A percentile compares a stretch with the other conserved stretches of the same genome.
Evolutionary conservation across 306 rosid genomes (phyloP).

Genomic region (Prosopis cineraria): DNA sequence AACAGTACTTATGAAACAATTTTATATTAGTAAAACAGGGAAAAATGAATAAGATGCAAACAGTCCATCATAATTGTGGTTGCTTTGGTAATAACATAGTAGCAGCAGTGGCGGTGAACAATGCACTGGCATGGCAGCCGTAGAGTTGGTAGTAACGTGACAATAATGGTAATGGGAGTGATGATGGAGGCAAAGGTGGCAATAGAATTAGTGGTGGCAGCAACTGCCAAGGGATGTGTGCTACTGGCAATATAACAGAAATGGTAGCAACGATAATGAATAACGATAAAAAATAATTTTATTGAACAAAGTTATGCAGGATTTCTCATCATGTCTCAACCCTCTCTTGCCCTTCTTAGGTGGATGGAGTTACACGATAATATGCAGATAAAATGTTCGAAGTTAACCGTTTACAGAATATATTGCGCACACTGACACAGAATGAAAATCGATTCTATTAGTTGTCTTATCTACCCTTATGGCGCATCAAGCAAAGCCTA

Average conservation of each 20-base stretch:
- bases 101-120: background rate
- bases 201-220: background rate
- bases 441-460: background rate
- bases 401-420: background rate
- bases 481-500: background rate
- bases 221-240: background rate
- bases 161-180: too few relatives aligned
- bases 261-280: too few relatives aligned
- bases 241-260: background rate
- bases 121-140: background rate
- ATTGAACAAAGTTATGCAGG: background rate
- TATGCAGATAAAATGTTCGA: background rate
- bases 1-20: background rate
- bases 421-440: background rate
- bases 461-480: background rate
- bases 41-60: slow-evolving; percentile 5
- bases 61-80: background rate
- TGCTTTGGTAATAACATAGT: background rate
- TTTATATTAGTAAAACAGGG: background rate
- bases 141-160: background rate
- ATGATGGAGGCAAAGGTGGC: too few relatives aligned
- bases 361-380: too few relatives aligned
- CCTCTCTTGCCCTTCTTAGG: background rate
- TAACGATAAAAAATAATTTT: too few relatives aligned
- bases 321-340: background rate